These are phyloP conservation scores for Vinca major DNA, from an alignment of 305 asterid genomes.

Conservation along the genomic window DNA sequence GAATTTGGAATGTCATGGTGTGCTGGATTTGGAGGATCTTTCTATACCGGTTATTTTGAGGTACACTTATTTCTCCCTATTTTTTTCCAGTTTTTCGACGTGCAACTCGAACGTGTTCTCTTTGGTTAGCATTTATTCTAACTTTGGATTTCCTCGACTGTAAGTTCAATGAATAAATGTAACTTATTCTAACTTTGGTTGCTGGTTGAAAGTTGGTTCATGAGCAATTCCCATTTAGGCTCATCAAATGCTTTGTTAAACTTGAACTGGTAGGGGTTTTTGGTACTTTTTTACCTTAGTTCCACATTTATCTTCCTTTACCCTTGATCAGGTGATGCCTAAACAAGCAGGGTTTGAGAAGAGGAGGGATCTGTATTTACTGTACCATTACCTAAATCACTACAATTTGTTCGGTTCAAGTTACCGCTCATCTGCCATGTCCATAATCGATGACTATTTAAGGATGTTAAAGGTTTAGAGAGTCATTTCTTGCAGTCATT, in stretches of 20 bases:
- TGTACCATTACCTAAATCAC: slow-evolving; percentile 90
- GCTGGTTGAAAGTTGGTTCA: too few relatives aligned
- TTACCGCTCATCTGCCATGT: slow-evolving; percentile 70
- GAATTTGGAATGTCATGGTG: slow-evolving; percentile 99
- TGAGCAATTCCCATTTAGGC: too few relatives aligned
- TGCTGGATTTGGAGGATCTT: slow-evolving; percentile 91
- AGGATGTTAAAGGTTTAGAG: slow-evolving; percentile 45
- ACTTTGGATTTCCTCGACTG: too few relatives aligned
- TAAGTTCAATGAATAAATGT: too few relatives aligned
- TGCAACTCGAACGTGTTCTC: neutral
- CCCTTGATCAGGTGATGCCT: slow-evolving; percentile 66
- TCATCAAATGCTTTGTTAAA: too few relatives aligned
- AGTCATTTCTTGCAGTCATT: neutral
- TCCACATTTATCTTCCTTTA: neutral
- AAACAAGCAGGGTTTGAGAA: slow-evolving; percentile 62
- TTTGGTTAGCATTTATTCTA: too few relatives aligned
- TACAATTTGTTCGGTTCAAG: slow-evolving; percentile 93
- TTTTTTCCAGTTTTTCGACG: neutral
- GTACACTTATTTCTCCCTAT: slow-evolving; percentile 23
- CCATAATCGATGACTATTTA: slow-evolving; percentile 69
- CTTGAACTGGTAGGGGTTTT: neutral
- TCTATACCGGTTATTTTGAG: slow-evolving; percentile 81
- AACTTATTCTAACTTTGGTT: too few relatives aligned
- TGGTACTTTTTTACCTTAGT: neutral
- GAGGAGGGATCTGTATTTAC: slow-evolving; percentile 69